Conservation (phyloP, 768 basidiomycete genomes). For the Boletus huronensis region DNA sequence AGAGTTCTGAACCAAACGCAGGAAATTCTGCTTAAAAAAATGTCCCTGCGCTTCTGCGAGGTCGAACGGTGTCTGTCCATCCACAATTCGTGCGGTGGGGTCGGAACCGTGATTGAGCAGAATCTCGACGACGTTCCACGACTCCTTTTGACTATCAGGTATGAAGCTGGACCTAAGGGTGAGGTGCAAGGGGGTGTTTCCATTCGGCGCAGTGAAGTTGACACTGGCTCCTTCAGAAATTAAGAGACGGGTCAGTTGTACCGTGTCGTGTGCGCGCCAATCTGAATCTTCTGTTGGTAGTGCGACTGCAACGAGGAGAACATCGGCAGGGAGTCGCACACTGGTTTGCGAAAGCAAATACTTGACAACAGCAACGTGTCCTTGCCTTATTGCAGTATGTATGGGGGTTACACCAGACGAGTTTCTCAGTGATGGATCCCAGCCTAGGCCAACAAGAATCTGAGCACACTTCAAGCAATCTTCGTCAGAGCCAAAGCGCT, state of each 20-base stretch:
- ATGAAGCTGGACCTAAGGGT: not conserved
- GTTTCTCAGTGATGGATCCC: not conserved
- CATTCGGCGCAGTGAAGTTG: not conserved
- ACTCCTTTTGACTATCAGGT: not conserved
- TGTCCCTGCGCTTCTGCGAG: not conserved
- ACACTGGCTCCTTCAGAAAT: not conserved
- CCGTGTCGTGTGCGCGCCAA: not conserved
- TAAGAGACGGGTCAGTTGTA: not conserved
- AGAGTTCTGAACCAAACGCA: not conserved
- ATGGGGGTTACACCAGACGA: not conserved
- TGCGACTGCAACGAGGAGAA: not conserved
- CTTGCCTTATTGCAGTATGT: not conserved
- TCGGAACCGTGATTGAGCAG: not conserved
- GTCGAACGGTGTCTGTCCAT: not conserved
- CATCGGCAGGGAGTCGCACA: not conserved
- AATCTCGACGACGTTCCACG: not conserved
- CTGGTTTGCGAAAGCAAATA: not conserved
- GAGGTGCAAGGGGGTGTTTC: not conserved
- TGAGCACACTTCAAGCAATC: not conserved
- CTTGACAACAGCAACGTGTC: not conserved
- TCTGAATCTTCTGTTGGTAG: accelerated
- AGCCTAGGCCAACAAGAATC: not conserved
- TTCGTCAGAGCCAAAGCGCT: not conserved
- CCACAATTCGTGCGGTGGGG: not conserved
- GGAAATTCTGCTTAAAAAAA: not conserved